Conservation (phyloP, 345 rosid species). For the Camelina neglecta region DNA sequence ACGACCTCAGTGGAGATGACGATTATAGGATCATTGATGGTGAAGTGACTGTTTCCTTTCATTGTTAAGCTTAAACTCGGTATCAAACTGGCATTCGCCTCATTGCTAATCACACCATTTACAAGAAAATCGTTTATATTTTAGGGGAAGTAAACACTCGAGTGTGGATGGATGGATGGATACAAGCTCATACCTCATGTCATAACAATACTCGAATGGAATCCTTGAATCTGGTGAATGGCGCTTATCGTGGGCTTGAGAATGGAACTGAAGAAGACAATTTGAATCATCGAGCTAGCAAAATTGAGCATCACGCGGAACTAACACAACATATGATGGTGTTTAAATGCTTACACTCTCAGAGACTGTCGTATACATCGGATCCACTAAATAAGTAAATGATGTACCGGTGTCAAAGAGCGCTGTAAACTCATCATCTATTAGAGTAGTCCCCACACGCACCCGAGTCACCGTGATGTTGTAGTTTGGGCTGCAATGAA, state of each 20-base stretch:
- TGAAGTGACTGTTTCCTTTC: slow-evolving; percentile 72
- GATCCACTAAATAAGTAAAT: slow-evolving; percentile 75
- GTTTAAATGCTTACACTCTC: slow-evolving; percentile 60
- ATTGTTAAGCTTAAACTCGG: slow-evolving; percentile 72
- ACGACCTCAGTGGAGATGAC: slow-evolving; percentile 69
- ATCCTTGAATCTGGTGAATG: slow-evolving; percentile 69
- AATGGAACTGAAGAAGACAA: slow-evolving; percentile 65
- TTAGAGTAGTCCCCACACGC: slow-evolving; percentile 62
- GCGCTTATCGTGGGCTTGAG: slow-evolving; percentile 66
- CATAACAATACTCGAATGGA: slow-evolving; percentile 81
- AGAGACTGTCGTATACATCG: slow-evolving; percentile 58
- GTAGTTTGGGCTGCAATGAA: slow-evolving; percentile 68
- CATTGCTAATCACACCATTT: slow-evolving; percentile 51
- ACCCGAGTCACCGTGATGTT: slow-evolving; percentile 67
- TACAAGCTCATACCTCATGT: slow-evolving; percentile 62
- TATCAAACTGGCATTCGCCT: slow-evolving; percentile 64
- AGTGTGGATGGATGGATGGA: slow-evolving; percentile 1
- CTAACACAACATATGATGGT: not conserved
- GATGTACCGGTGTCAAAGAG: slow-evolving; percentile 91
- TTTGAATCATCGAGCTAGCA: slow-evolving; percentile 18
- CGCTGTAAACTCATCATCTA: slow-evolving; percentile 62
- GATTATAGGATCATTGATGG: slow-evolving; percentile 71
- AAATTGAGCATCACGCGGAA: not conserved
- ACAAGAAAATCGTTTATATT: slow-evolving; percentile 30
- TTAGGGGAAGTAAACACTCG: not conserved